Base-by-base conservation (phyloP, 306 rosid species). In the Ochetophila trinervis region DNA sequence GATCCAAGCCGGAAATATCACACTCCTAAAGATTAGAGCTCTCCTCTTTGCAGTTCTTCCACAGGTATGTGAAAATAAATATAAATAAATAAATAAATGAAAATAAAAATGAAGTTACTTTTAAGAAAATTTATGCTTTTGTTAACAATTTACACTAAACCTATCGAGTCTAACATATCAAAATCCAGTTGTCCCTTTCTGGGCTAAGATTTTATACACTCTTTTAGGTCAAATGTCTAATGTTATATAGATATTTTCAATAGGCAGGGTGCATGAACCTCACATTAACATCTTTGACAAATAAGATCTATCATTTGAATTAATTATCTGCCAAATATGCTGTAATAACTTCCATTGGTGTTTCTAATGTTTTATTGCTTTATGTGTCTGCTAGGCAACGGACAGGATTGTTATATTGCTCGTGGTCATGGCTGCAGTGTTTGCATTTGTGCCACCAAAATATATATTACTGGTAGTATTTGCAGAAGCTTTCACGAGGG, bases 21-120 rank as follows among this genome's bases (percentile, higher is more conserved):
- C 67, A 76, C 96, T 92, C 75, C 84, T 92, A 65, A 89, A 92
- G 84, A 51, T 82, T 58, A 87, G 98, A 82, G 96, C 98, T 73
- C 86, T 92, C 68, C 76, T 92, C 18, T 87, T 87, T 67, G 96
- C 95, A 23, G 74, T 89, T 53, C 78, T 84, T 66, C 98, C 98
- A 45, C 88, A 81, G 86, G 98, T 89, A 77, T 73, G 76, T 79
- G 17, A 18, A 57, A 63, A n/a, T n/a, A n/a, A n/a, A n/a, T n/a
- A n/a, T n/a, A n/a, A n/a, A n/a, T n/a, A n/a, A n/a, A n/a, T n/a
- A n/a, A n/a, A n/a, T n/a, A n/a, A n/a, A n/a, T n/a, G n/a, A n/a
- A n/a, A n/a, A n/a, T n/a, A n/a, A 15, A 19, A 15, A 47, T 16
- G 9, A 36, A 37, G 16, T 47, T 57, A 40, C 49, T 17, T 19